Evolutionary conservation across 345 rosid genomes (phyloP).

Genomic region (Sapria himalayana): DNA sequence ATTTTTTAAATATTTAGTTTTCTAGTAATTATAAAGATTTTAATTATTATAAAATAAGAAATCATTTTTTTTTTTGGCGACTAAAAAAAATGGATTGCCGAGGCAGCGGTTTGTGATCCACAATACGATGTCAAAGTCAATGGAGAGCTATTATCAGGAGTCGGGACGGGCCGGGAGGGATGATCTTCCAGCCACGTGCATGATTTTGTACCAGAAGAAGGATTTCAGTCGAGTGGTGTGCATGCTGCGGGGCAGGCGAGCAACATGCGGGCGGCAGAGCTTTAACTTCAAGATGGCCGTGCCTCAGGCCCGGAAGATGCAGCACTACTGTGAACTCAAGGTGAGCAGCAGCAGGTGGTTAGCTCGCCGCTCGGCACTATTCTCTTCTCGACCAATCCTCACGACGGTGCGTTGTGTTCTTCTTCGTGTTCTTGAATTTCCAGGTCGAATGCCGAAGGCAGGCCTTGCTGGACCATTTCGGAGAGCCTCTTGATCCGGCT

Average conservation of each 20-base stretch:
- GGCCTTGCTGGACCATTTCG: slow-evolving; percentile 61
- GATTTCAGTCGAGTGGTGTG: slow-evolving; percentile 86
- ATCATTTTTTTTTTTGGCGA: too few species aligned
- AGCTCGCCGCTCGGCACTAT: too few species aligned
- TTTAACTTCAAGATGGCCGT: slow-evolving; percentile 52
- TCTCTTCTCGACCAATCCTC: too few species aligned
- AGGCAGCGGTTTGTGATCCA: slow-evolving; percentile 85
- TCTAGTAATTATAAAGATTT: too few species aligned
- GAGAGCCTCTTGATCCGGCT: slow-evolving; percentile 40
- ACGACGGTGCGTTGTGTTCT: too few species aligned
- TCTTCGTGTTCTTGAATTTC: slow-evolving; percentile 7
- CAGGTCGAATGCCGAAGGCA: slow-evolving; percentile 64
- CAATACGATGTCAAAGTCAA: slow-evolving; percentile 78
- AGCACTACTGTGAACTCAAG: slow-evolving; percentile 71
- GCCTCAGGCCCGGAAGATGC: slow-evolving; percentile 88
- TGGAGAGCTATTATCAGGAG: slow-evolving; percentile 91
- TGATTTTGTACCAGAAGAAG: slow-evolving; percentile 70
- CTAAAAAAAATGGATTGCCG: too few species aligned
- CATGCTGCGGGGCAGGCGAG: slow-evolving; percentile 66
- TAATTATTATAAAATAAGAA: too few species aligned
- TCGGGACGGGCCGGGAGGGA: slow-evolving; percentile 91
- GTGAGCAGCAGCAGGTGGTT: too few species aligned
- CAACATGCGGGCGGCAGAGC: slow-evolving; percentile 38
- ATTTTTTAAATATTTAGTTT: too few species aligned
- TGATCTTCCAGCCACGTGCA: slow-evolving; percentile 40